A percentile compares a stretch with the other conserved stretches of the same genome.
Evolutionary conservation across 2,329 filamentous ascomycete species (phyloP).

Genomic region (Arthrinium phaeospermum): DNA sequence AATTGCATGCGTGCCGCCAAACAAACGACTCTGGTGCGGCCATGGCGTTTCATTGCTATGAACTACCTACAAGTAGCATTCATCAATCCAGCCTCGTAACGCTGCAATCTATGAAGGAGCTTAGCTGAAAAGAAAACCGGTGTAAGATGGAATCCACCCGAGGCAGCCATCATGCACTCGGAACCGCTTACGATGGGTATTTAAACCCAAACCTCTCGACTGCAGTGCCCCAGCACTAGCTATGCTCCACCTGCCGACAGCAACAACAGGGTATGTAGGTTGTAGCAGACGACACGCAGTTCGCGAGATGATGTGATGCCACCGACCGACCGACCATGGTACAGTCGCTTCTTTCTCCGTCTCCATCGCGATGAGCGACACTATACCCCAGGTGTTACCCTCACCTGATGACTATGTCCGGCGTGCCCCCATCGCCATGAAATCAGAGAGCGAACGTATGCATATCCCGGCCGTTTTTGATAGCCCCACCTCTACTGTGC

Average conservation of each 20-base stretch:
- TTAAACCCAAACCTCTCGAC: constrained; percentile 14
- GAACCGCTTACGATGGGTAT: constrained; percentile 14
- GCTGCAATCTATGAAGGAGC: background rate
- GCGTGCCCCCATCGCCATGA: background rate
- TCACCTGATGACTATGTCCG: background rate
- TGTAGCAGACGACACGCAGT: background rate
- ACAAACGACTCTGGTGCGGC: background rate
- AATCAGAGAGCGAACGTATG: background rate
- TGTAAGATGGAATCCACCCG: background rate
- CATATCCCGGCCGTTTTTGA: background rate
- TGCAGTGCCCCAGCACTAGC: constrained; percentile 9
- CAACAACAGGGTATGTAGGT: background rate
- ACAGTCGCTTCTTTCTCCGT: background rate
- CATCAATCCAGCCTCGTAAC: background rate
- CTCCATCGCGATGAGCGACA: background rate
- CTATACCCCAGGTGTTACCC: background rate
- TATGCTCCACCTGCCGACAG: background rate
- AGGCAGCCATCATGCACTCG: constrained; percentile 15
- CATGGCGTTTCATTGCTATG: background rate
- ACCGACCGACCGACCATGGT: background rate
- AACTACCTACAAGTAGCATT: background rate
- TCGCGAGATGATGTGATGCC: background rate
- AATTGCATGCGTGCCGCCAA: background rate
- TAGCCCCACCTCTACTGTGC: background rate
- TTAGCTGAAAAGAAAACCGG: constrained; percentile 7